Evolutionary conservation across 306 rosid genomes (phyloP).

Genomic region (Fagus sylvatica): DNA sequence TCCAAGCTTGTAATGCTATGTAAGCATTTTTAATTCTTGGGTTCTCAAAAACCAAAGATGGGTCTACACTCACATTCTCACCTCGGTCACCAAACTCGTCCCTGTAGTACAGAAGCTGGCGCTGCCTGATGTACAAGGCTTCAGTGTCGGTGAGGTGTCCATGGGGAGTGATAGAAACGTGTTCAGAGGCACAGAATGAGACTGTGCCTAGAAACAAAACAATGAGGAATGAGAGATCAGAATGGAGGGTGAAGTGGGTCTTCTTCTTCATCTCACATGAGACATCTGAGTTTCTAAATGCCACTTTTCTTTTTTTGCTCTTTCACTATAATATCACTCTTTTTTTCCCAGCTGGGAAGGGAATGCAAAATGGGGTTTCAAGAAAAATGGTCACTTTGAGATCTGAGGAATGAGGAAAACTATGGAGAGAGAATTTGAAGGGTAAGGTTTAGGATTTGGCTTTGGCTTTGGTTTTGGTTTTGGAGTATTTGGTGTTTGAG

Average conservation of each 20-base stretch:
- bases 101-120: conserved; percentile 82
- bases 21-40: conserved; percentile 62
- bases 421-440: neutral
- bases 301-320: conserved; percentile 16
- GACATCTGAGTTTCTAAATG: conserved; percentile 59
- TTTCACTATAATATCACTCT: neutral
- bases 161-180: conserved; percentile 26
- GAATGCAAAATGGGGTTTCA: conserved; percentile 7
- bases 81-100: conserved; percentile 86
- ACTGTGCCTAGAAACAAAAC: conserved; percentile 25
- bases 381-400: conserved; percentile 31
- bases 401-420: conserved; percentile 29
- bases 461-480: neutral
- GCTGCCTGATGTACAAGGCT: conserved; percentile 60
- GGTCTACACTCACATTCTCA: conserved; percentile 68
- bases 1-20: conserved; percentile 82
- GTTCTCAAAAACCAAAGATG: conserved; percentile 64
- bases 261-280: conserved; percentile 88
- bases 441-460: neutral
- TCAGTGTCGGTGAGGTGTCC: conserved; percentile 58
- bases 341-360: conserved; percentile 1
- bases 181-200: conserved; percentile 14
- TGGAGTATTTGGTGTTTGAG: too few relatives aligned
- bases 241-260: conserved; percentile 28
- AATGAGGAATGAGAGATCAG: conserved; percentile 24